Base-by-base conservation (phyloP, 345 rosid genomes). In the Odontarrhena argentea region DNA sequence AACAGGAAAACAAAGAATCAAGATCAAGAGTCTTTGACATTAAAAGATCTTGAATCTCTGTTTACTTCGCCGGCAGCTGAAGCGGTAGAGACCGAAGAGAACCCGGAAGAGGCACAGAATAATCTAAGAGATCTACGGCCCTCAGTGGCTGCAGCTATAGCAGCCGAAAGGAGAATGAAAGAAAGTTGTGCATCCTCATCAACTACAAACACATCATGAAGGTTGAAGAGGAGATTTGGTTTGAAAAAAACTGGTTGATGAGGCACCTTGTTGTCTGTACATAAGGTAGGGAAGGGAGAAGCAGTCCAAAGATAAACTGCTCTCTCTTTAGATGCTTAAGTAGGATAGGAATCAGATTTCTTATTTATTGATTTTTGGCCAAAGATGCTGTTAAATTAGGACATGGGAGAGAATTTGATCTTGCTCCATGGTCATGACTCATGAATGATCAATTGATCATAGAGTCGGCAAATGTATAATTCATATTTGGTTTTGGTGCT, bases 1-100 rank as follows among this genome's bases (percentile, higher is more conserved):
- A 88, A 91, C 43, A 90, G 96, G 65, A 93, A 82, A 77, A 85
- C 94, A 34, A 93, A 84, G 79, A 93, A 90, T 69, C 94, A 88
- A 69, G 97, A 90, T 75, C 92, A 88, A 77, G 87, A 92, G 40
- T 69, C 82, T 60, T 58, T 93, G 77, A 93, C 94, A 3, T 80
- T 93, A 1, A 82, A 78, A 73, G 98, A 93, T 57, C 77, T 93
- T 0, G 98, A 93, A 48, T 90, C 89, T 28, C 85, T 93, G 2
- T 90, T 90, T 24, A 79, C 87, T 18, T 79, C 92, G 30, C 68
- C 77, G 10, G 77, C 69, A 24, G 69, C 72, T 12, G 80, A 75
- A 15, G 74, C 24, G 8, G 67, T 61, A 18, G 81, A 76, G 66
- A 57, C 61, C 3, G 80, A 77, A 44, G 88, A 79, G 62, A 80